Percentiles rank a stretch among this genome's conserved stretches.
phyloP scores from a whole-genome alignment of 306 rosid genomes.

The Biancaea sappan region DNA sequence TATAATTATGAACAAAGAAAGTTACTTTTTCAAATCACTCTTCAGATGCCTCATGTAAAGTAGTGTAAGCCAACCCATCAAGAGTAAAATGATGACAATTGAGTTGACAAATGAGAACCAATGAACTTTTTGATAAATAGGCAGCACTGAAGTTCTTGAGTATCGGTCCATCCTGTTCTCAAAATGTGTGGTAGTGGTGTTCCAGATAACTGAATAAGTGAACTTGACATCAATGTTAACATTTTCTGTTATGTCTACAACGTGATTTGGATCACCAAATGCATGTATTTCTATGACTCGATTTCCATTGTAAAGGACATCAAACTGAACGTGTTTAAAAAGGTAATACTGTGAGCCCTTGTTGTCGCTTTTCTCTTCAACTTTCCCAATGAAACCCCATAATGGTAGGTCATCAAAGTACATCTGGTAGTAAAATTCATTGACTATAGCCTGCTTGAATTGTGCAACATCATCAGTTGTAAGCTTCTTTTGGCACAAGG shows the following conservation, averaged over 20 bases:
- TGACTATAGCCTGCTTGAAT: slow-evolving; percentile 63
- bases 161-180: slow-evolving; percentile 77
- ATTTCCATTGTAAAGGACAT: slow-evolving; percentile 65
- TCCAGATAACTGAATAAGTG: slow-evolving; percentile 84
- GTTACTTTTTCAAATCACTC: slow-evolving; percentile 78
- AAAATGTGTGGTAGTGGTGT: slow-evolving; percentile 47
- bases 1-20: slow-evolving; percentile 32
- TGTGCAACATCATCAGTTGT: slow-evolving; percentile 56
- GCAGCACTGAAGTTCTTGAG: slow-evolving; percentile 61
- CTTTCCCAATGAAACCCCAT: slow-evolving; percentile 83
- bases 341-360: slow-evolving; percentile 60
- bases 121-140: slow-evolving; percentile 63
- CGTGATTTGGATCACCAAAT: slow-evolving; percentile 70
- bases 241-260: slow-evolving; percentile 66
- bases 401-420: slow-evolving; percentile 86
- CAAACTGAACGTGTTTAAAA: slow-evolving; percentile 71
- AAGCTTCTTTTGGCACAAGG: slow-evolving; percentile 60
- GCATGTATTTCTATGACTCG: slow-evolving; percentile 65
- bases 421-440: slow-evolving; percentile 88
- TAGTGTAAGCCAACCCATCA: slow-evolving; percentile 73
- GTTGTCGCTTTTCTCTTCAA: slow-evolving; percentile 56
- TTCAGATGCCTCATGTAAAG: slow-evolving; percentile 69
- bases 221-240: slow-evolving; percentile 60
- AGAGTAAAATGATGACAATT: slow-evolving; percentile 63
- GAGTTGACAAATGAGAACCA: slow-evolving; percentile 88